phyloP scores from a whole-genome alignment of 2,329 filamentous ascomycete genomes.

The Tolypocladium paradoxum region DNA sequence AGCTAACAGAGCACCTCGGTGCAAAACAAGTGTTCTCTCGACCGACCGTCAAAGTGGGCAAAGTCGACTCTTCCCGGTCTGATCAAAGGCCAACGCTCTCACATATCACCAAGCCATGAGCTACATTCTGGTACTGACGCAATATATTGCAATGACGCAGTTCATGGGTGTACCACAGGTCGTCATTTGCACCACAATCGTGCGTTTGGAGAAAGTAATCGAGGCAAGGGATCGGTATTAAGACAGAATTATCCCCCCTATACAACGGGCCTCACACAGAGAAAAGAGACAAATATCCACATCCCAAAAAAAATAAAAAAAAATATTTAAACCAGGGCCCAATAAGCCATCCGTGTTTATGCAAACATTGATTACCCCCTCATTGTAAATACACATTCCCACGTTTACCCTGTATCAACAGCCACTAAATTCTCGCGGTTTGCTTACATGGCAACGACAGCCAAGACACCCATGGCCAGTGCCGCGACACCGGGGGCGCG shows the following conservation, averaged over 20 bases:
- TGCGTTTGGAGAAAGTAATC: not conserved
- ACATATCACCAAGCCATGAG: too few relatives aligned
- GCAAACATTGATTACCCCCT: not conserved
- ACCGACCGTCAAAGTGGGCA: too few relatives aligned
- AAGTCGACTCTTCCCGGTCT: too few relatives aligned
- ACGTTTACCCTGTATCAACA: not conserved
- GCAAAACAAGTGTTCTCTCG: too few relatives aligned
- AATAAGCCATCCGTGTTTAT: not conserved
- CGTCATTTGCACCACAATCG: not conserved
- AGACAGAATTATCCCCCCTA: not conserved
- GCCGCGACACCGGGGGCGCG: slow-evolving; percentile 7
- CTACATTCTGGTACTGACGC: too few relatives aligned
- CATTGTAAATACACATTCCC: not conserved
- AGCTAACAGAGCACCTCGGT: too few relatives aligned
- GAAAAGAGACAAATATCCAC: not conserved
- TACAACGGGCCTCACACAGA: not conserved
- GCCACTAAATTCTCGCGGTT: not conserved
- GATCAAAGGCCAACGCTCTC: too few relatives aligned
- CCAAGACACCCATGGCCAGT: slow-evolving; percentile 9
- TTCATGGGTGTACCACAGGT: too few relatives aligned
- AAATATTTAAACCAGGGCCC: not conserved
- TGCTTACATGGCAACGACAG: slow-evolving; percentile 9
- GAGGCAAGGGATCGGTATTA: not conserved
- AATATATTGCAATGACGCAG: too few relatives aligned
- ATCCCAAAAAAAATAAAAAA: too few relatives aligned